Evolutionary conservation across 1,139 yeast genomes (phyloP).

Genomic region (Geotrichum klebahnii): DNA sequence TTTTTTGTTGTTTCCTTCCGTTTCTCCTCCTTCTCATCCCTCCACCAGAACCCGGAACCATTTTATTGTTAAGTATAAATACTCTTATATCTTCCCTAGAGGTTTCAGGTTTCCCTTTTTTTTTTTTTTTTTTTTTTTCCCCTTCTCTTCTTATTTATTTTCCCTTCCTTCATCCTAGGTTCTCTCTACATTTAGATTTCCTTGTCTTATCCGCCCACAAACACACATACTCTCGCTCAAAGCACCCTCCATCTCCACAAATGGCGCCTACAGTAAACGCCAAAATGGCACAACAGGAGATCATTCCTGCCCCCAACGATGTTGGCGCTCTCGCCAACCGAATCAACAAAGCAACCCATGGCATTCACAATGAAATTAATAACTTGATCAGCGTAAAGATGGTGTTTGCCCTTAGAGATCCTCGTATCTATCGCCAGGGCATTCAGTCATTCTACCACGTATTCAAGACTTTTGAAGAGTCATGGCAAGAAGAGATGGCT

Average conservation of each 20-base stretch:
- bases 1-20: not conserved
- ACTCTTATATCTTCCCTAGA: not conserved
- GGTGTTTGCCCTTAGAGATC: conserved; percentile 71
- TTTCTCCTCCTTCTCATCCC: no score
- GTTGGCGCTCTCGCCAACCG: conserved; percentile 79
- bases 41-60: no score
- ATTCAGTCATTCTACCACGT: conserved; percentile 73
- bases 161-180: not conserved
- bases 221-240: not conserved
- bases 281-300: conserved; percentile 49
- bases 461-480: conserved; percentile 61
- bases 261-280: not conserved
- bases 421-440: conserved; percentile 75
- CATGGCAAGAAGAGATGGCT: conserved; percentile 39
- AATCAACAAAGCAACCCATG: conserved; percentile 63
- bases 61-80: no score
- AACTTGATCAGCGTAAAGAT: conserved; percentile 65
- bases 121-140: conserved; percentile 3
- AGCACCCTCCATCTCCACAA: not conserved
- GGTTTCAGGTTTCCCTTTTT: not conserved
- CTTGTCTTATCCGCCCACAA: not conserved
- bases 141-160: not conserved
- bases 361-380: conserved; percentile 64
- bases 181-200: not conserved
- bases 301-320: conserved; percentile 68